These are phyloP conservation scores for Berberis vulgaris DNA, from an alignment of 164 flowering plant genomes.

Conservation along the genomic window DNA sequence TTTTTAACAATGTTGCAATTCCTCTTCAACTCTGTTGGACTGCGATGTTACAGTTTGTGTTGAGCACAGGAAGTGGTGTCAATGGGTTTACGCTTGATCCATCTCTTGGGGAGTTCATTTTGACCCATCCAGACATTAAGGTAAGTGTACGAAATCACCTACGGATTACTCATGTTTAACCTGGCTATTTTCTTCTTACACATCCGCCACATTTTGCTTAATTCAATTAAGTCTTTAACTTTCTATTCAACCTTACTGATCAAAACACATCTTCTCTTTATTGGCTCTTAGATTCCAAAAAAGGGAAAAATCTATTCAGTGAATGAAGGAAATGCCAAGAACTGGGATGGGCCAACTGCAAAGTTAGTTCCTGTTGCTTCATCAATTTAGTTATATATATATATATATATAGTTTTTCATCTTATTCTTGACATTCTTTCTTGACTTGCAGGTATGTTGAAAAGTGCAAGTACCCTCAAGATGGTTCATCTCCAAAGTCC, in stretches of 20 bases:
- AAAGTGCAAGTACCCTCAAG: conserved; percentile 81
- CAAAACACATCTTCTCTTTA: neutral
- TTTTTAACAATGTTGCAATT: neutral
- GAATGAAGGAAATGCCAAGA: conserved; percentile 97
- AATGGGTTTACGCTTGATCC: conserved; percentile 98
- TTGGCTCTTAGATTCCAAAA: conserved; percentile 57
- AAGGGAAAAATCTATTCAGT: conserved; percentile 97
- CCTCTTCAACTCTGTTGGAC: neutral
- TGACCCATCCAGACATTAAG: conserved; percentile 96
- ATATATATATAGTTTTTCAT: neutral
- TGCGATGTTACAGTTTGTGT: conserved; percentile 54
- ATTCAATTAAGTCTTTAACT: neutral
- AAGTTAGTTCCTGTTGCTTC: conserved; percentile 37
- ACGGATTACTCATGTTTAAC: neutral
- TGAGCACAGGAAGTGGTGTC: conserved; percentile 91
- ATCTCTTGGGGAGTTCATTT: conserved; percentile 93
- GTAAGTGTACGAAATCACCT: conserved; percentile 22
- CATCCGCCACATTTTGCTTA: neutral
- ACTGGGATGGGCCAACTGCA: conserved; percentile 94
- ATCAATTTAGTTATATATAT: neutral
- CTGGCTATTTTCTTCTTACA: neutral
- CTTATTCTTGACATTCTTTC: neutral
- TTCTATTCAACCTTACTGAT: neutral
- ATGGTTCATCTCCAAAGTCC: conserved; percentile 84
- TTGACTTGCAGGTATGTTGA: conserved; percentile 65